Base-by-base conservation (phyloP, 192 early-diverging fungal genomes). In the Dissophora globulifera region DNA sequence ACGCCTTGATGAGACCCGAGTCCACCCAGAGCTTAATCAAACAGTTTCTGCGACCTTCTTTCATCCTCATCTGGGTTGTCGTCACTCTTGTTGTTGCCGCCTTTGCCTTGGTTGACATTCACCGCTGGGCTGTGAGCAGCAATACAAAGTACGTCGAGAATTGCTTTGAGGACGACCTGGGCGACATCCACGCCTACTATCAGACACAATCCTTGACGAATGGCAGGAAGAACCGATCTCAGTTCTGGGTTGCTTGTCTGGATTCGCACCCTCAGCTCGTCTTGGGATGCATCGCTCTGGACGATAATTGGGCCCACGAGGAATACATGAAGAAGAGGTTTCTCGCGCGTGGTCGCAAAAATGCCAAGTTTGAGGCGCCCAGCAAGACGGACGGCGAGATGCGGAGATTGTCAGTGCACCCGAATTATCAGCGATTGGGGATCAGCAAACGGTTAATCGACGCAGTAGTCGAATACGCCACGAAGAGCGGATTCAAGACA, bases 221-320 rank as follows among this genome's bases (percentile, higher is more conserved):
- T 10, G 15, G n/a, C 3, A n/a, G 38, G 15, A 55, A 27, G 20
- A 55, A 71, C 26, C 58, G 63, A 40, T 66, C 62, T 6, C 58
- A 66, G 46, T 76, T 76, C 40, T 76, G 72, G 72, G 72, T 76
- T 8, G 72, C 72, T 6, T 76, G 72, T 50, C 19, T 76, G 46
- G 51, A 45, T 12, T 53, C 57, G 0, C 58, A 76, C 50, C 72
- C 72, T 17, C 51, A 76, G 13, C 19, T 76, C 6, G 58, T 76
- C 22, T 25, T 76, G 32, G 72, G 72, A n/a, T 76, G 72, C 56
- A 52, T 67, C 20, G 63, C 58, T 0, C 49, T 76, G 19, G 72
- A 76, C 19, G 72, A 76, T 33, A 32, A 29, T 10, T 53, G 16
- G 11, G 63, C 52, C 0, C 72, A 67, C 29, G 0, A 11, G 10